These are phyloP conservation scores for Kodamaea arcana DNA, from an alignment of 1,139 yeast genomes.

Conservation along the genomic window DNA sequence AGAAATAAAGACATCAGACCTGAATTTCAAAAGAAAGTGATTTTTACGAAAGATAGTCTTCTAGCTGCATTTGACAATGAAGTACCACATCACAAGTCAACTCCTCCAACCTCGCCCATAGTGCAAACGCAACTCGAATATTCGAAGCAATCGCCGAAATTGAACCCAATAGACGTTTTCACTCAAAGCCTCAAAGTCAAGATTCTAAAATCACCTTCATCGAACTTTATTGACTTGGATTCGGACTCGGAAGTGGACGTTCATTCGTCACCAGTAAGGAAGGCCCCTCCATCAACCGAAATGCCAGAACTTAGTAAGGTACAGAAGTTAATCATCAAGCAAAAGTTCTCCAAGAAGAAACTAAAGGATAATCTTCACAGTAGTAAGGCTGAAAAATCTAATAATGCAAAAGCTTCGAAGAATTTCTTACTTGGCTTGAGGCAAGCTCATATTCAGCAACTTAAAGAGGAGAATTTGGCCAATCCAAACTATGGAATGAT, in stretches of 20 bases:
- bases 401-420: conserved; percentile 3
- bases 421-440: conserved; percentile 19
- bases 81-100: conserved; percentile 12
- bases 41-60: conserved; percentile 31
- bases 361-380: conserved; percentile 4
- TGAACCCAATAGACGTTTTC: conserved; percentile 35
- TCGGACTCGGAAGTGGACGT: conserved; percentile 18
- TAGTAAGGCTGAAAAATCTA: conserved; percentile 2
- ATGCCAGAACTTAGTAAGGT: conserved; percentile 39
- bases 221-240: conserved; percentile 17
- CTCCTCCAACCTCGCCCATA: conserved; percentile 38
- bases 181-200: conserved; percentile 29
- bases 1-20: conserved; percentile 32
- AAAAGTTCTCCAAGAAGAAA: conserved; percentile 28
- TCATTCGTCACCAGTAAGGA: conserved; percentile 9
- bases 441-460: conserved; percentile 34
- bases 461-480: conserved; percentile 21
- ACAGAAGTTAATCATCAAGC: conserved; percentile 30
- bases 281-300: neutral
- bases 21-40: conserved; percentile 24
- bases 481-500: conserved; percentile 30
- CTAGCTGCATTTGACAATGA: conserved; percentile 33
- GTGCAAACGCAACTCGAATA: conserved; percentile 6
- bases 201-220: conserved; percentile 23
- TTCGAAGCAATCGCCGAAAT: conserved; percentile 7